Evolutionary conservation across 1,284 basidiomycete species (phyloP).

Genomic region (Amanita bisporigera): DNA sequence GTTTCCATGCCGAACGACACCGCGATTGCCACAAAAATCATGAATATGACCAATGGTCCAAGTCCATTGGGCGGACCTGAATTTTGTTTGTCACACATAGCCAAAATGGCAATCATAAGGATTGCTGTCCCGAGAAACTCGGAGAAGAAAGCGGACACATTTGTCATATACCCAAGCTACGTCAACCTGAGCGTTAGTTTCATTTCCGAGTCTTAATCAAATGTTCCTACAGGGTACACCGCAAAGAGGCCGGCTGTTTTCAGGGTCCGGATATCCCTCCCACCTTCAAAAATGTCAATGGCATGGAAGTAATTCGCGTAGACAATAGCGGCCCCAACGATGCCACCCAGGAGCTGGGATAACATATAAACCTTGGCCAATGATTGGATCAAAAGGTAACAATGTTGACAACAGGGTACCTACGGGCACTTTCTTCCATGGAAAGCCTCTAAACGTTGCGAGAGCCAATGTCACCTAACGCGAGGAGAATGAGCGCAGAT

Average conservation of each 20-base stretch:
- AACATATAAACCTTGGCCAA: conserved; percentile 57
- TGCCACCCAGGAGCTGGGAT: conserved; percentile 73
- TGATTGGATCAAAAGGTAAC: background rate
- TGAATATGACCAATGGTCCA: conserved; percentile 55
- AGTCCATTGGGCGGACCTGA: conserved; percentile 52
- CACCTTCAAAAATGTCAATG: conserved; percentile 74
- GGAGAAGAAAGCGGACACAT: conserved; percentile 63
- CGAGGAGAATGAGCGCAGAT: conserved; percentile 4
- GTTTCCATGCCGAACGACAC: conserved; percentile 59
- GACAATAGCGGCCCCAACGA: conserved; percentile 68
- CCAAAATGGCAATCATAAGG: conserved; percentile 54
- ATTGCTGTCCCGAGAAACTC: conserved; percentile 69
- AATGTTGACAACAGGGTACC: conserved; percentile 13
- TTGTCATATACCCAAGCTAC: conserved; percentile 62
- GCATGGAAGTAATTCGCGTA: conserved; percentile 82
- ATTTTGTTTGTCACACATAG: conserved; percentile 52
- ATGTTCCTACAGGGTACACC: conserved; percentile 65
- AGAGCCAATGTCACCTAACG: conserved; percentile 68
- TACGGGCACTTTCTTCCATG: conserved; percentile 77
- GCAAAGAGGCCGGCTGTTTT: conserved; percentile 74
- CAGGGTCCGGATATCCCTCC: conserved; percentile 62
- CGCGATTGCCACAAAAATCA: conserved; percentile 57
- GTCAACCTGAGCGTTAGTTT: background rate
- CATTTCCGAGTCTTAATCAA: conserved; percentile 1
- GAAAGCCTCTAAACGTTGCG: conserved; percentile 74